A percentile compares a stretch with the other conserved stretches of the same genome.
These are phyloP conservation scores for Calocera viscosa DNA, from an alignment of 768 basidiomycete species.

Conservation along the genomic window DNA sequence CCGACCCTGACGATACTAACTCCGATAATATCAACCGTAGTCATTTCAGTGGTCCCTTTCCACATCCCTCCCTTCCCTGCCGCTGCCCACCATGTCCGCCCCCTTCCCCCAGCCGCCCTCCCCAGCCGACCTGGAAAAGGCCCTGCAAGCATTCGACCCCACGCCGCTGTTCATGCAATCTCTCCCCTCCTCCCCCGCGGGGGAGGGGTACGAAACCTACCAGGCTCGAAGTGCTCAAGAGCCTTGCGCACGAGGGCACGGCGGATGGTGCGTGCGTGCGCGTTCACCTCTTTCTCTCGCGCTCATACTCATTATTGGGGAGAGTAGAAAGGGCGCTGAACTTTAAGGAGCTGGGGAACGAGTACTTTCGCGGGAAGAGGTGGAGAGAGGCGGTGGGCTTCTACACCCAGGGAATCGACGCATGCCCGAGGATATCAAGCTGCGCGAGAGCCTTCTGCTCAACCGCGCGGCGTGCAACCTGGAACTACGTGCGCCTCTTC, in stretches of 20 bases:
- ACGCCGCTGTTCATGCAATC: conserved; percentile 89
- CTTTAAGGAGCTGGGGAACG: conserved; percentile 93
- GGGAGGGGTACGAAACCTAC: conserved; percentile 40
- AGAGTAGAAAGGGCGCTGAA: conserved; percentile 87
- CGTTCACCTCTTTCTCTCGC: neutral
- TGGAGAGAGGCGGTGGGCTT: conserved; percentile 79
- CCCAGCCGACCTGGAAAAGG: neutral
- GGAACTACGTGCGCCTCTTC: too few relatives aligned
- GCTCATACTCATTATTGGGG: neutral
- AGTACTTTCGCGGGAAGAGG: conserved; percentile 78
- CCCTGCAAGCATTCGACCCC: conserved; percentile 40
- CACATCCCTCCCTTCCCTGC: too few relatives aligned
- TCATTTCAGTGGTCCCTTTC: too few relatives aligned
- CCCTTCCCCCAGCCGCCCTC: neutral
- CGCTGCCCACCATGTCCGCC: neutral
- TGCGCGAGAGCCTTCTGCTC: neutral
- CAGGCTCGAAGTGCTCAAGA: conserved; percentile 74
- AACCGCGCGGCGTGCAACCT: neutral
- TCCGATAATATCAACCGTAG: too few relatives aligned
- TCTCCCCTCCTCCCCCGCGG: conserved; percentile 37
- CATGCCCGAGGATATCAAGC: conserved; percentile 24
- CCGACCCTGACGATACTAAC: too few relatives aligned
- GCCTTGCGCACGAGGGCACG: conserved; percentile 76
- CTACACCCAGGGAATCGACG: conserved; percentile 82
- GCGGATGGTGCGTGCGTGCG: conserved; percentile 66